These are phyloP conservation scores for Saccharum hybrid DNA, from an alignment of 202 grass and related monocot genomes.

Conservation along the genomic window DNA sequence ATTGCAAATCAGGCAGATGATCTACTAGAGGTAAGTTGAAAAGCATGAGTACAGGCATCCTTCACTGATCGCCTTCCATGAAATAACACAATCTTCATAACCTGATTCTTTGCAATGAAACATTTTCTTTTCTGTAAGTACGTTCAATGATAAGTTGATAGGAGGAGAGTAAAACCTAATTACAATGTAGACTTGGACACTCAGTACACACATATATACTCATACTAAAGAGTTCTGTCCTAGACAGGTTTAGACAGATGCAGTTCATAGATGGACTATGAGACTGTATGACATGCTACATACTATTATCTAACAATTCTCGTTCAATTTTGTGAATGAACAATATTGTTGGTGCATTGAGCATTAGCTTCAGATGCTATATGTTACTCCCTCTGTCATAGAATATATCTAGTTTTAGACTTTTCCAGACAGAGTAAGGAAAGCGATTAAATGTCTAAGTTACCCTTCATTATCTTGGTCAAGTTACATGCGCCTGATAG, in stretches of 20 bases:
- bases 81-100: background rate
- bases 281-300: background rate
- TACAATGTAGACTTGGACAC: background rate
- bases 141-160: background rate
- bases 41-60: slow-evolving; percentile 15
- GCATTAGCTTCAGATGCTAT: background rate
- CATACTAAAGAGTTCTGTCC: no score
- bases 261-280: no score
- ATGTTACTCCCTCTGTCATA: no score
- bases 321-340: background rate
- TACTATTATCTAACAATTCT: background rate
- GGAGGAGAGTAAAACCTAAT: background rate
- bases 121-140: background rate
- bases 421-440: no score
- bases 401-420: no score
- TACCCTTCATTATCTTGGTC: no score
- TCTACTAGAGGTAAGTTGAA: slow-evolving; percentile 71
- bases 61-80: slow-evolving; percentile 28
- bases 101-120: slow-evolving; percentile 7
- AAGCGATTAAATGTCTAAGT: no score
- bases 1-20: slow-evolving; percentile 95
- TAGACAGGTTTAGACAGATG: no score
- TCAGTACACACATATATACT: background rate
- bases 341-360: background rate
- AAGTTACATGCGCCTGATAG: no score